Base-by-base conservation (phyloP, 768 basidiomycete genomes). In the Strobilomyces echinocephalus region DNA sequence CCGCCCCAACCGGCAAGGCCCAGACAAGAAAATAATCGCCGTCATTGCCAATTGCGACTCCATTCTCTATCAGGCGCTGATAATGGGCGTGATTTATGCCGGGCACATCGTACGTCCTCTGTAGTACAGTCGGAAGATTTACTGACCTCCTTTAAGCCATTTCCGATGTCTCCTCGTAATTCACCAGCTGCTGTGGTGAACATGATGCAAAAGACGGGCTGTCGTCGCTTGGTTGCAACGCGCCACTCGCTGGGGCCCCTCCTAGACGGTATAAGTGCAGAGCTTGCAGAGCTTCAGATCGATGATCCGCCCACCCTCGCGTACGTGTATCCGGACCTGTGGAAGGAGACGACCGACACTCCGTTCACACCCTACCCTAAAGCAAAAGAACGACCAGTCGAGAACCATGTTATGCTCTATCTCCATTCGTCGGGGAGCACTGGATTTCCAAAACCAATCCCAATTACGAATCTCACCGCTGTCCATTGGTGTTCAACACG, bases 341-440 rank as follows among this genome's bases (percentile, higher is more conserved):
- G 52, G 2, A 31, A 46, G 9, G 53, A 55, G 30, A 26, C 11
- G 4, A 30, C 20, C 2, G 42, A 16, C 15, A 41, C 35, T 1
- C 46, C 53, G 1, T 57, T 61, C 34, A 33, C 55, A 1, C 40
- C 54, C 8, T 66, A 58, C 24, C 58, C 34, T 12, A 34, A 34
- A 5, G 34, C 34, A 15, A 15, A 34, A 34, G 34, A 34, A 34
- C 34, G 34, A 4, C 49, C 62, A 0, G 14, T 21, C 56, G 56
- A 44, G 21, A 58, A 47, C 44, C 70, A 30, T 52, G 63, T 45
- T 61, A 44, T 67, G 38, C 34, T 73, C 7, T 79, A 75, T 45
- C 60, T 77, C 0, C 77, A 80, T 55, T 80, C 79, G 0, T 80
- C 79, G 5, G 78, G 78, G n/a, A 78, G 76, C 48, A 77, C 10